Percentiles rank a stretch among this genome's conserved stretches.
Evolutionary conservation across 1,284 basidiomycete species (phyloP).

Genomic region (Cutaneotrichosporon sp.): DNA sequence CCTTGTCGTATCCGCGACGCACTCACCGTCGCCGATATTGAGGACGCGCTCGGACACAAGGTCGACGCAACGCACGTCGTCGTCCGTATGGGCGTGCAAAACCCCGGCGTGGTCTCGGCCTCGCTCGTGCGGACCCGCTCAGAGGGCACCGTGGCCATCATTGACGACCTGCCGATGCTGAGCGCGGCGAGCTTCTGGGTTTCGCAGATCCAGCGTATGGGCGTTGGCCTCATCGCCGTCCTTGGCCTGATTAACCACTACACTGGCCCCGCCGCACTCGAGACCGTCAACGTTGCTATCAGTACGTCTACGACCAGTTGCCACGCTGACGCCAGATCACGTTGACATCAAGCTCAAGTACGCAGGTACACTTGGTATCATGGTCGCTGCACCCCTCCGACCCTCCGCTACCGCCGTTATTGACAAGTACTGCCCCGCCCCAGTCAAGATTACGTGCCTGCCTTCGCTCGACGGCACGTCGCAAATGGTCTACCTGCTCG

Average conservation of each 20-base stretch:
- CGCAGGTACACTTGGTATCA: slow-evolving; percentile 2
- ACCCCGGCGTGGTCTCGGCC: neutral
- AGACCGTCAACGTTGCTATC: neutral
- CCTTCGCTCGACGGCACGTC: neutral
- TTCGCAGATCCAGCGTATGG: neutral
- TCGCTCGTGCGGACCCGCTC: neutral
- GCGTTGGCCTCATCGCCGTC: slow-evolving; percentile 10
- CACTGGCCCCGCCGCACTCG: slow-evolving; percentile 21
- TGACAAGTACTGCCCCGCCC: neutral
- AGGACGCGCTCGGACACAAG: slow-evolving; percentile 3
- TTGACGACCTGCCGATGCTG: neutral
- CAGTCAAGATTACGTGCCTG: neutral
- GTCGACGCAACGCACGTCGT: neutral
- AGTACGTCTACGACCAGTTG: neutral
- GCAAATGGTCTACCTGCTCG: slow-evolving; percentile 1
- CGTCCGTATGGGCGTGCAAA: neutral
- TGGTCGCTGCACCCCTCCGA: neutral
- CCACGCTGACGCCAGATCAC: neutral
- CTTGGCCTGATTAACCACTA: slow-evolving; percentile 31
- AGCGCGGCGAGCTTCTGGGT: slow-evolving; percentile 2
- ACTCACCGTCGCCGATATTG: slow-evolving; percentile 5
- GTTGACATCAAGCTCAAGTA: neutral
- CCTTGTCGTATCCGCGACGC: neutral
- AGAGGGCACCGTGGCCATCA: neutral
- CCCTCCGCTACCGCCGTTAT: neutral